Evolutionary conservation across 768 basidiomycete genomes (phyloP).

Genomic region (Boletus rubropictus): DNA sequence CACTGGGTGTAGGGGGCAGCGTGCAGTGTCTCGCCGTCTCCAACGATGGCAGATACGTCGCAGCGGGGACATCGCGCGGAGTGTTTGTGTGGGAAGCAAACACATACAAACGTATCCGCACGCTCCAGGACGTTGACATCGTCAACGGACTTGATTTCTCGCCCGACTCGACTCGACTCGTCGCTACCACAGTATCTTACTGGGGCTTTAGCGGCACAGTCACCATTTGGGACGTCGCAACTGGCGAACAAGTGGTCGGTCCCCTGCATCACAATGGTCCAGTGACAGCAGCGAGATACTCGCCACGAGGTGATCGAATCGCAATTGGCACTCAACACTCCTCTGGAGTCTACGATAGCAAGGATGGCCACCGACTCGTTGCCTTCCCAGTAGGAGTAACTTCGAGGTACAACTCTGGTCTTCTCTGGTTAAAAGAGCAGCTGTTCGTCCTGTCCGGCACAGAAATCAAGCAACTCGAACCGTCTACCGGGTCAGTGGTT

Average conservation of each 20-base stretch:
- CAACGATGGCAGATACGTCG: constrained; percentile 3
- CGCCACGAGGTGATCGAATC: no score
- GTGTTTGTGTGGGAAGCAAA: constrained; percentile 1
- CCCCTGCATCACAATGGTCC: no score
- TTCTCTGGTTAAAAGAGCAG: background rate
- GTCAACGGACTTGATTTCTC: background rate
- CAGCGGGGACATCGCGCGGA: no score
- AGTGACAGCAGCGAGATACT: no score
- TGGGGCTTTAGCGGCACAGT: no score
- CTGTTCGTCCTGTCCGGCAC: background rate
- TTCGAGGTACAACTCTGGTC: background rate
- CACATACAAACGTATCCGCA: constrained; percentile 2
- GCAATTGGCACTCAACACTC: no score
- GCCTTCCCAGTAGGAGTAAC: background rate
- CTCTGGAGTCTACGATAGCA: no score
- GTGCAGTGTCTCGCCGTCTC: constrained; percentile 9
- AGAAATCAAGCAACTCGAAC: background rate
- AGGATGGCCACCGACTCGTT: no score
- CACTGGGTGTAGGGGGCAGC: constrained; percentile 1
- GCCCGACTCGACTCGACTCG: background rate
- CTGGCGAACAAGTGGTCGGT: no score
- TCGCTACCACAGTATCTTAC: background rate
- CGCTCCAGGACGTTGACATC: background rate
- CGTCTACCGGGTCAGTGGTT: background rate
- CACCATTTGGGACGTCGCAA: no score